A percentile compares a stretch with the other conserved stretches of the same genome.
Evolutionary conservation across 2,329 filamentous ascomycete species (phyloP).

Genomic region (Fusarium nygamai): DNA sequence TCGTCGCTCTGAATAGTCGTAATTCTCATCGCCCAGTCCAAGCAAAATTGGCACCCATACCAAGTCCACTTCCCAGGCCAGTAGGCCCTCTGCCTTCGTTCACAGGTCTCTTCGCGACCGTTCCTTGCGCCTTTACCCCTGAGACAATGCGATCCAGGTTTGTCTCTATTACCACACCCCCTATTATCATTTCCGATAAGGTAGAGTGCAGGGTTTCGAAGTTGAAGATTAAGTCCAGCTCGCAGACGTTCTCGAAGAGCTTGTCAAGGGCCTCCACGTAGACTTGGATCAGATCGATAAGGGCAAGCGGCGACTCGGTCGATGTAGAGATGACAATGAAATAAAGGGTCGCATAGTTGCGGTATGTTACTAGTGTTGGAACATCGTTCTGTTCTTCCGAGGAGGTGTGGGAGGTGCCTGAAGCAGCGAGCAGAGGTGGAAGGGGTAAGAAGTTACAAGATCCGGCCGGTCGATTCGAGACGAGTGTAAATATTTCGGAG

Average conservation of each 20-base stretch:
- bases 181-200: constrained; percentile 92
- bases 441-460: constrained; percentile 97
- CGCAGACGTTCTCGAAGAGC: constrained; percentile 98
- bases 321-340: constrained; percentile 98
- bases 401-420: constrained; percentile 70
- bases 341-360: constrained; percentile 97
- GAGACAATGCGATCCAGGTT: constrained; percentile 87
- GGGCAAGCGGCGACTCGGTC: constrained; percentile 92
- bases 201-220: constrained; percentile 96
- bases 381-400: constrained; percentile 83
- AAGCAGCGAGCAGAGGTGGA: constrained; percentile 70
- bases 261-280: constrained; percentile 96
- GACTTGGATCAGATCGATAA: constrained; percentile 97
- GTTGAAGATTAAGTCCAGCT: constrained; percentile 98
- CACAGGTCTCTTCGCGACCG: constrained; percentile 80
- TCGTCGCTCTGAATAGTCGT: constrained; percentile 8
- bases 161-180: constrained; percentile 93
- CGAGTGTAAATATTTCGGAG: constrained; percentile 95
- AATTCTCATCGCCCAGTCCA: constrained; percentile 56
- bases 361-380: constrained; percentile 95
- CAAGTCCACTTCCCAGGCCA: constrained; percentile 60
- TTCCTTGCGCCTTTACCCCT: constrained; percentile 81
- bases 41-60: constrained; percentile 68
- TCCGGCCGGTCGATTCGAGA: constrained; percentile 88
- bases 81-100: constrained; percentile 68